Evolutionary conservation across 371 early-diverging fungal genomes (phyloP), one percentile per base, ranked within the genome.

Genomic region (Actinomortierella ambigua): DNA sequence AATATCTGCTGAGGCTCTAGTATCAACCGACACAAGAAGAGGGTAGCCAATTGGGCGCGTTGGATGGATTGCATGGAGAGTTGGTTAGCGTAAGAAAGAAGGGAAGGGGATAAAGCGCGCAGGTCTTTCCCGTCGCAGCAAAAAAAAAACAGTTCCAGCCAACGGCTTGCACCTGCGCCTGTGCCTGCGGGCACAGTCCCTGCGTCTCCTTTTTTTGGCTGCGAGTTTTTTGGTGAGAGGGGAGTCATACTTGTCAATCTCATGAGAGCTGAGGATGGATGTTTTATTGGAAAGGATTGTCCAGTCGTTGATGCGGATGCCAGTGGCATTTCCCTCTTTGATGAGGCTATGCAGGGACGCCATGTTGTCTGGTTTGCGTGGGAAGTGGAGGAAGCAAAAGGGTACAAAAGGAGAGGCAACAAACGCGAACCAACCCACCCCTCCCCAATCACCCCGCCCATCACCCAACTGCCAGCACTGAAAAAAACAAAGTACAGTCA

Each of bases 221-320:
- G n/a, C n/a, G n/a, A n/a, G 14, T 15, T 20, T 40, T 17, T 29
- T 27, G 24, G n/a, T 24, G 4, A 17, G 51, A 13, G 29, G n/a
- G 24, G 46, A 27, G 4, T 17, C 49, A 73, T 82, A 90, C 90
- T 59, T 73, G 66, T 90, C 88, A 69, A 92, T 87, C 70, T 93
- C 91, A 29, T 60, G 71, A 1, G 91, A 81, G 65, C 83, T 90
- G 59, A 84, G 85, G 51, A 93, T 93, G 27, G 91, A 83, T 0
- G 82, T 81, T 55, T 90, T 90, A 43, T 79, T 78, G 18, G 89
- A 84, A 11, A 78, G 82, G 20, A 93, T 86, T 5, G 77, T 78
- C 92, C 92, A 91, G 23, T 80, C 89, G 9, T 78, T 59, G 41
- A 82, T 75, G 23, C 50, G 57, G 55, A 92, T 89, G 20, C 90